phyloP scores from a whole-genome alignment of 139 green algal species.

The Chlorella sorokiniana region DNA sequence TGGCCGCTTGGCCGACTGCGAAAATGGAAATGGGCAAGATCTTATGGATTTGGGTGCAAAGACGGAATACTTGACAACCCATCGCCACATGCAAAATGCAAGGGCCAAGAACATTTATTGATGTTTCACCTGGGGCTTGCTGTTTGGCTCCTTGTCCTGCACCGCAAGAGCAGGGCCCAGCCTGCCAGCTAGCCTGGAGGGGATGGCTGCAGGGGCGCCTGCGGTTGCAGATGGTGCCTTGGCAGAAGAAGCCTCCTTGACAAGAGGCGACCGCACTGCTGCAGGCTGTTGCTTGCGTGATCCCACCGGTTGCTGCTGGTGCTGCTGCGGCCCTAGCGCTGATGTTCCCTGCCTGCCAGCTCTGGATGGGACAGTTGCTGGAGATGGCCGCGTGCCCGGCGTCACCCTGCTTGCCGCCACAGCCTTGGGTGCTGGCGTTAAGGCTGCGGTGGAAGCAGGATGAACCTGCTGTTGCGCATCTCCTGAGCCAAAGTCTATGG shows the following conservation, averaged over 20 bases:
- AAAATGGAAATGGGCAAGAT: too few relatives aligned
- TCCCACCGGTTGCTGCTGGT: neutral
- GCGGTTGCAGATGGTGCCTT: neutral
- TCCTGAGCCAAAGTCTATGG: constrained; percentile 1
- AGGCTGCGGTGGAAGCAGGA: neutral
- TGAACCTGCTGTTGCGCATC: constrained; percentile 5
- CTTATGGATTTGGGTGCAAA: too few relatives aligned
- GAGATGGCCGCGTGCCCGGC: neutral
- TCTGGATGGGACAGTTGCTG: too few relatives aligned
- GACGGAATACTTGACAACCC: neutral
- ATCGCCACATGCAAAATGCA: neutral
- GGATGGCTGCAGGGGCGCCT: neutral
- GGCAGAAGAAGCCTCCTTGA: too few relatives aligned
- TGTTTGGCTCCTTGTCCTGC: neutral
- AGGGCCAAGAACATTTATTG: too few relatives aligned
- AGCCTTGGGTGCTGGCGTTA: neutral
- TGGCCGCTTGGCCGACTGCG: constrained; percentile 10
- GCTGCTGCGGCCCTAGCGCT: too few relatives aligned
- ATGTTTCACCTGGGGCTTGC: constrained; percentile 13
- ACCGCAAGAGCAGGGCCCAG: neutral
- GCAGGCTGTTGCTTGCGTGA: neutral
- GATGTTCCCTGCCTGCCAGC: too few relatives aligned
- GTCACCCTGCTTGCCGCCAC: neutral
- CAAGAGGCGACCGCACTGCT: neutral
- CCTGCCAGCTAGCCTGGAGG: constrained; percentile 18